Percentiles rank a stretch among this genome's conserved stretches.
Evolutionary conservation across 805 yeast species (phyloP).

Genomic region (Hanseniaspora lachancei): DNA sequence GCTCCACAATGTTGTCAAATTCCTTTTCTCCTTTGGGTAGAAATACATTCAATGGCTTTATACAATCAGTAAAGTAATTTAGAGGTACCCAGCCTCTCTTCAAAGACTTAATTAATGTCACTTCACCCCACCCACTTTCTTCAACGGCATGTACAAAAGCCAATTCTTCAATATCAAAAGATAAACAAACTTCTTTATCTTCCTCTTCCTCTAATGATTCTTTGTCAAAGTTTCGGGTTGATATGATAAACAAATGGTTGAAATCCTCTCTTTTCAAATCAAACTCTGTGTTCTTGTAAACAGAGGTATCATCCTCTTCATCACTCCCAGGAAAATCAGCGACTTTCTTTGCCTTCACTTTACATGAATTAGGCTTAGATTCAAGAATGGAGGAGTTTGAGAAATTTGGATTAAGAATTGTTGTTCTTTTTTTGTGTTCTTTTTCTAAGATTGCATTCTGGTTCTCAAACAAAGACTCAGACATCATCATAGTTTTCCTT

Average conservation of each 20-base stretch:
- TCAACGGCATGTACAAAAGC: constrained; percentile 71
- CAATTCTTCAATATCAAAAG: constrained; percentile 54
- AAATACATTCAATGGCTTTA: constrained; percentile 22
- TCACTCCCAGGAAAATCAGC: background rate
- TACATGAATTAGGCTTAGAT: background rate
- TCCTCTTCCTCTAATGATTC: constrained; percentile 46
- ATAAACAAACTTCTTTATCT: constrained; percentile 60
- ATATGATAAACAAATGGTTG: constrained; percentile 42
- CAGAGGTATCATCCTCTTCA: constrained; percentile 1
- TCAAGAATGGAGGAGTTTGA: background rate
- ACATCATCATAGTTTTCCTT: constrained; percentile 7
- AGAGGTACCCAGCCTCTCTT: constrained; percentile 78
- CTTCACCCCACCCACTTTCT: constrained; percentile 82
- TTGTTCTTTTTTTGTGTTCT: background rate
- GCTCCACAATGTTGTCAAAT: constrained; percentile 12
- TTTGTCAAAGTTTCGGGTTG: constrained; percentile 48
- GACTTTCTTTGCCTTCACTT: background rate
- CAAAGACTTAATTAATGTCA: constrained; percentile 49
- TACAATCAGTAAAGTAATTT: constrained; percentile 49
- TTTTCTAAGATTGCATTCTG: constrained; percentile 4
- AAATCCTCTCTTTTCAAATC: constrained; percentile 31
- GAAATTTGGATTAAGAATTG: background rate
- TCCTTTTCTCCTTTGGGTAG: background rate
- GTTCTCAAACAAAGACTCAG: constrained; percentile 5
- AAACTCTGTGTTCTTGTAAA: constrained; percentile 17